Percentiles rank a stretch among this genome's conserved stretches.
These are phyloP conservation scores for Saccharum officinarum DNA, from an alignment of 176 grass and related monocot species.

Conservation along the genomic window DNA sequence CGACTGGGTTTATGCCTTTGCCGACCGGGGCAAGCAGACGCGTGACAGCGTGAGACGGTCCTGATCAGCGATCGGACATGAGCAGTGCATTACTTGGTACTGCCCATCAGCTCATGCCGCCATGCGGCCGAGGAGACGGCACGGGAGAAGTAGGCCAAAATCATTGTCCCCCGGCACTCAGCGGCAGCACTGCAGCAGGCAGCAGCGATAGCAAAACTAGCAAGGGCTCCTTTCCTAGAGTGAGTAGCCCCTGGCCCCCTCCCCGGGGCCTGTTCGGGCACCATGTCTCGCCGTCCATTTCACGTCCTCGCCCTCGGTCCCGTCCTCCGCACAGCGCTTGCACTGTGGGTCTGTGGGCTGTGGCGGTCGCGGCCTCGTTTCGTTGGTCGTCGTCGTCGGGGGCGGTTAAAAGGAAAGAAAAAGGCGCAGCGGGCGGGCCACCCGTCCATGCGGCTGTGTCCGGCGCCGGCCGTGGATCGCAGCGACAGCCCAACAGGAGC, in stretches of 20 bases:
- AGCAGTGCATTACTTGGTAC: conserved; percentile 17
- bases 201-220: neutral
- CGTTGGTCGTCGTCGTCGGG: neutral
- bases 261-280: no score
- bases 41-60: neutral
- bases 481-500: neutral
- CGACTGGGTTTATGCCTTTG: no score
- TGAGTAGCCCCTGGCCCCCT: no score
- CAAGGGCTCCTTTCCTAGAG: neutral
- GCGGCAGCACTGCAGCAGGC: neutral
- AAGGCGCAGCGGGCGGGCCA: neutral
- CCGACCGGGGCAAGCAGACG: neutral
- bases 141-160: neutral
- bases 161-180: neutral
- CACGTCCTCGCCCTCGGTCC: no score
- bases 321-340: no score
- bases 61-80: neutral
- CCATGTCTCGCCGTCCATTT: no score
- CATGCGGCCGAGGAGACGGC: conserved; percentile 12
- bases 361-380: neutral
- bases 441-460: conserved; percentile 2
- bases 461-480: neutral
- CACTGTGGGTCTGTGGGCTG: no score
- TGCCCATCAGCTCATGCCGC: neutral
- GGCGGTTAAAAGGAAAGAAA: neutral